Conservation (phyloP, 2,329 filamentous ascomycete genomes). For the Periconia sp. region DNA sequence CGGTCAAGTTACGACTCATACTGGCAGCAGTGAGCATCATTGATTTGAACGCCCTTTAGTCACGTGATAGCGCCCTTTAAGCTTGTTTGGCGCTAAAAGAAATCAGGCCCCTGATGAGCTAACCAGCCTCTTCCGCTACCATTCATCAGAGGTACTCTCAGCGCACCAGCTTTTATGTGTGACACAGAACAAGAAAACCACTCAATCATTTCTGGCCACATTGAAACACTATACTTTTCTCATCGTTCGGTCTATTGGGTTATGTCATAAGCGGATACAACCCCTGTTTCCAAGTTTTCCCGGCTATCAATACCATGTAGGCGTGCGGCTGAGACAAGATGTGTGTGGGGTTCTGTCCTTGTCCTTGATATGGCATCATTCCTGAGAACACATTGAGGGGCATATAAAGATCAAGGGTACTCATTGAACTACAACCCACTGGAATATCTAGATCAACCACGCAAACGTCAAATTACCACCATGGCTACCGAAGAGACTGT, state of each 20-base stretch:
- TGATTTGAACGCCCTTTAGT: not conserved
- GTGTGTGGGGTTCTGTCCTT: slow-evolving; percentile 2
- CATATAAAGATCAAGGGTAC: slow-evolving; percentile 9
- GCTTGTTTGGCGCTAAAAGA: not conserved
- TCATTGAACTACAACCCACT: not conserved
- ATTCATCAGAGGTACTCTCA: too few species aligned
- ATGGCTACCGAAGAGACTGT: slow-evolving; percentile 44
- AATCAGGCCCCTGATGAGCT: not conserved
- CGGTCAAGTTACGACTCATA: too few species aligned
- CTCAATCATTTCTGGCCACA: too few species aligned
- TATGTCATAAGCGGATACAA: not conserved
- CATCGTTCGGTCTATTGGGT: not conserved
- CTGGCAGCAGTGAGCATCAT: too few species aligned
- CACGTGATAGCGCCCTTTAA: not conserved
- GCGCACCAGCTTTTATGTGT: too few species aligned
- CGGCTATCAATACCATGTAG: slow-evolving; percentile 2
- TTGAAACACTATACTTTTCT: not conserved
- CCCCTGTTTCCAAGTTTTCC: slow-evolving; percentile 15
- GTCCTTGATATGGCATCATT: slow-evolving; percentile 17
- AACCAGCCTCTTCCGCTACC: not conserved
- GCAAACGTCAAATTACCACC: not conserved
- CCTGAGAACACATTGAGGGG: slow-evolving; percentile 13
- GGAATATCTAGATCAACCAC: not conserved
- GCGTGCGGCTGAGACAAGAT: slow-evolving; percentile 13
- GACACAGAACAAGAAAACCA: too few species aligned